A percentile compares a stretch with the other conserved stretches of the same genome.
These are phyloP conservation scores for Penicillium capsulatum DNA, from an alignment of 2,329 filamentous ascomycete genomes.

Conservation along the genomic window DNA sequence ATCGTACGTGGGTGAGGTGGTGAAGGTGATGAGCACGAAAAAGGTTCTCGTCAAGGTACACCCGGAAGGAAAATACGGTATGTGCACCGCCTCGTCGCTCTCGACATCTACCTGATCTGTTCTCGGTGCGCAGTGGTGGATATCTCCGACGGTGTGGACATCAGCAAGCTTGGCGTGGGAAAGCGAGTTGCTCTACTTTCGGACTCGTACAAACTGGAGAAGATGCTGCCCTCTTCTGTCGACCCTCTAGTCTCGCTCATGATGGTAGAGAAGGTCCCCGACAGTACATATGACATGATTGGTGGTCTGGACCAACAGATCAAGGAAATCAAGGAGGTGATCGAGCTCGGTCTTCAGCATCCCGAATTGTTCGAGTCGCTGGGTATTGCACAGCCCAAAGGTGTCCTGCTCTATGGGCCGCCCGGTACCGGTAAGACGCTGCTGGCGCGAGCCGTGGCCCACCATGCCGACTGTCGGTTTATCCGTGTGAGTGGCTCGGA, in stretches of 20 bases:
- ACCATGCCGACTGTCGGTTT: constrained; percentile 99
- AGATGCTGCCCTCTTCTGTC: constrained; percentile 96
- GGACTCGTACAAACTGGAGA: constrained; percentile 97
- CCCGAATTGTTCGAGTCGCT: constrained; percentile 98
- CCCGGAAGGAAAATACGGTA: constrained; percentile 99
- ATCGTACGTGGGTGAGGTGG: constrained; percentile 98
- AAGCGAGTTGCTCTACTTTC: constrained; percentile 96
- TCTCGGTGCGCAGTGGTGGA: constrained; percentile 69
- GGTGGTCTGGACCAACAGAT: constrained; percentile 98
- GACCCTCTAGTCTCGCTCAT: constrained; percentile 98
- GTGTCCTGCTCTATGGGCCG: constrained; percentile 91
- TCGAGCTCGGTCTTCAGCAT: constrained; percentile 96
- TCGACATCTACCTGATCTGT: background rate
- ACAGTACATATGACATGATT: constrained; percentile 99
- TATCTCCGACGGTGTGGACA: constrained; percentile 88
- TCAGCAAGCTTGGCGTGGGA: constrained; percentile 90
- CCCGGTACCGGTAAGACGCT: constrained; percentile 97
- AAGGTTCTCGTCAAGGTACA: constrained; percentile 99
- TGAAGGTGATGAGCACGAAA: constrained; percentile 99
- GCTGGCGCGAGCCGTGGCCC: constrained; percentile 88
- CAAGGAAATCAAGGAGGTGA: constrained; percentile 99
- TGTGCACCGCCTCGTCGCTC: constrained; percentile 25
- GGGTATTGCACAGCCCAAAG: constrained; percentile 96
- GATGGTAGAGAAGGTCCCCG: constrained; percentile 99
- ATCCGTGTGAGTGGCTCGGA: constrained; percentile 95